Conservation (phyloP, 2,329 filamentous ascomycete species). For the Pyrenophora graminea region DNA sequence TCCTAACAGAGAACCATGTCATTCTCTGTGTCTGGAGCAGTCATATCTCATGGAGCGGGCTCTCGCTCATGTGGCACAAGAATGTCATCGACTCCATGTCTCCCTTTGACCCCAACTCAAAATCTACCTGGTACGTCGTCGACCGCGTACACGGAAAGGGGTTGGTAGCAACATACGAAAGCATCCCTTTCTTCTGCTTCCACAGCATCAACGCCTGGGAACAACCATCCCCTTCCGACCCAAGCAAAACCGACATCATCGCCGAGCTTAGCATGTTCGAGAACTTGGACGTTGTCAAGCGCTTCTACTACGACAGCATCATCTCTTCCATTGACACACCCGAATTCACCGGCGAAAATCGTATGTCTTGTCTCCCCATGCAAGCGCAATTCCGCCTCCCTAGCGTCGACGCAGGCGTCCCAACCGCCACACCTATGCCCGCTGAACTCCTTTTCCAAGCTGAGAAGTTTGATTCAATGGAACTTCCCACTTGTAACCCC, state of each 20-base stretch:
- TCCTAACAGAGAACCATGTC: constrained; percentile 71
- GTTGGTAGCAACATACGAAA: constrained; percentile 70
- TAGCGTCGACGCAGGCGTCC: constrained; percentile 41
- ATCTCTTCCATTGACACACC: constrained; percentile 22
- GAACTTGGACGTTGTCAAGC: constrained; percentile 66
- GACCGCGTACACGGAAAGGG: constrained; percentile 67
- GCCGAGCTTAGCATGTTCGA: constrained; percentile 69
- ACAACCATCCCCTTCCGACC: constrained; percentile 49
- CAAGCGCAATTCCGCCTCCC: constrained; percentile 38
- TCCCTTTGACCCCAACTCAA: constrained; percentile 61
- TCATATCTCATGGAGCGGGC: constrained; percentile 61
- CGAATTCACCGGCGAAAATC: constrained; percentile 30
- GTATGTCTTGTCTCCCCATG: constrained; percentile 31
- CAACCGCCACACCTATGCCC: neutral
- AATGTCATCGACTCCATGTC: constrained; percentile 72
- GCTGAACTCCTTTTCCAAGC: constrained; percentile 19
- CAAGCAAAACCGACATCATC: constrained; percentile 58
- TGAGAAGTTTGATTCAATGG: constrained; percentile 54
- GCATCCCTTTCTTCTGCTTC: constrained; percentile 74
- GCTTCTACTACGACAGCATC: constrained; percentile 64
- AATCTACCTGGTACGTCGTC: constrained; percentile 73
- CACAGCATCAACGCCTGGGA: constrained; percentile 80
- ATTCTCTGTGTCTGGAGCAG: constrained; percentile 74
- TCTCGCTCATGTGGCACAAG: constrained; percentile 65
- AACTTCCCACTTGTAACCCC: constrained; percentile 70